These are phyloP conservation scores for Candida gorgasii DNA, from an alignment of 805 yeast species.

Conservation along the genomic window DNA sequence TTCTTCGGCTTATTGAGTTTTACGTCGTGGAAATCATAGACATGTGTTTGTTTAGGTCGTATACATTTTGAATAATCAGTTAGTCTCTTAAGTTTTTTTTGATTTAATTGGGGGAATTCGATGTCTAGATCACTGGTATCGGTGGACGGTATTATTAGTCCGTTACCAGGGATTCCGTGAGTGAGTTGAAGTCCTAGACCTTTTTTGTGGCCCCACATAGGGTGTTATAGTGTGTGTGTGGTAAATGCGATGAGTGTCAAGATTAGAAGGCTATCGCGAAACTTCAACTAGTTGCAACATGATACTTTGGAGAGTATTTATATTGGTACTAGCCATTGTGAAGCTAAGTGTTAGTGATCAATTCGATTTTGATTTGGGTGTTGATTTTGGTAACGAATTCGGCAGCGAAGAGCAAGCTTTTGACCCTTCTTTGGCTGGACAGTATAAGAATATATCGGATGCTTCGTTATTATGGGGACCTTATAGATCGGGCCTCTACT, in stretches of 20 bases:
- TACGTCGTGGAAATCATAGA: slow-evolving; percentile 1
- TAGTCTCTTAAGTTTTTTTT: slow-evolving; percentile 4
- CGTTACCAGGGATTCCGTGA: slow-evolving; percentile 46
- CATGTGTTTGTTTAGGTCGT: slow-evolving; percentile 1
- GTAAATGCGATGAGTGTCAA: no score
- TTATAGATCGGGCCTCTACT: slow-evolving; percentile 79
- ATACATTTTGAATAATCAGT: background rate
- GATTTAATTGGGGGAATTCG: slow-evolving; percentile 17
- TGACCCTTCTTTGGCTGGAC: slow-evolving; percentile 17
- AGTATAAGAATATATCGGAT: slow-evolving; percentile 21
- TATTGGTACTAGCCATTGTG: background rate
- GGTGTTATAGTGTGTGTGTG: no score
- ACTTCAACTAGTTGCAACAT: no score
- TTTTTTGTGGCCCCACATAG: slow-evolving; percentile 42
- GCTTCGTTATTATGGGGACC: slow-evolving; percentile 76
- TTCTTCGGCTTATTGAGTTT: background rate
- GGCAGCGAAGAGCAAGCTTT: slow-evolving; percentile 1
- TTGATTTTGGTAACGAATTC: slow-evolving; percentile 53
- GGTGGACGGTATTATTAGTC: slow-evolving; percentile 13
- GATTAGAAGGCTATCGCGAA: no score
- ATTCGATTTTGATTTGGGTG: slow-evolving; percentile 44
- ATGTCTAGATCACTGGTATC: slow-evolving; percentile 16
- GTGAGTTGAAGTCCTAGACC: slow-evolving; percentile 40
- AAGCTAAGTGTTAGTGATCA: background rate
- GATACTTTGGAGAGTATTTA: background rate